phyloP scores from a whole-genome alignment of 371 early-diverging fungal species.

The Rhizopus sp. region DNA sequence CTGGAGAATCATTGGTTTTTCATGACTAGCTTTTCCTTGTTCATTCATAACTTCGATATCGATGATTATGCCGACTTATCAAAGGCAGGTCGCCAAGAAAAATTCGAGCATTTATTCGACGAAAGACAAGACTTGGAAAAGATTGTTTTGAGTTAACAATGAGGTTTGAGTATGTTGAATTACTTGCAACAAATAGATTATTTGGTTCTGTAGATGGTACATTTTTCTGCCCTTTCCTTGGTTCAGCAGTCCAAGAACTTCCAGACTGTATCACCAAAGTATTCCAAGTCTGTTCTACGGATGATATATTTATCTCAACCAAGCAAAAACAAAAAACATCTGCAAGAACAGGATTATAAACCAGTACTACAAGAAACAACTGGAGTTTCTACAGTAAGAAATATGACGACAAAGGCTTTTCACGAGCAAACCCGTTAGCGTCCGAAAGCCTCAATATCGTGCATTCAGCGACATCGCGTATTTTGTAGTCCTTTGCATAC shows the following conservation, averaged over 20 bases:
- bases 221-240: conserved; percentile 18
- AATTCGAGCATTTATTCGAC: conserved; percentile 1
- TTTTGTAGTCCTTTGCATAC: conserved; percentile 17
- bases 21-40: conserved; percentile 10
- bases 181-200: conserved; percentile 10
- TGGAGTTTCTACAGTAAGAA: conserved; percentile 20
- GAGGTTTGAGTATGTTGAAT: conserved; percentile 5
- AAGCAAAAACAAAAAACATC: conserved; percentile 11
- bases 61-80: conserved; percentile 8
- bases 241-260: conserved; percentile 12
- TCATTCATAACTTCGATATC: conserved; percentile 4
- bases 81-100: conserved; percentile 4
- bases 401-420: conserved; percentile 16
- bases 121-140: conserved; percentile 11
- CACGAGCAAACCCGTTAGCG: conserved; percentile 14
- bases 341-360: conserved; percentile 15
- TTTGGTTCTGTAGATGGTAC: conserved; percentile 16
- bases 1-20: conserved; percentile 7
- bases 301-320: conserved; percentile 11
- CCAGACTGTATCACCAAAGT: conserved; percentile 7
- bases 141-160: conserved; percentile 2
- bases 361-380: conserved; percentile 18
- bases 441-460: conserved; percentile 12
- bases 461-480: conserved; percentile 20
- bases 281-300: conserved; percentile 9